Conservation (phyloP, 177 flowering plant species). For the Telopea speciosissima region DNA sequence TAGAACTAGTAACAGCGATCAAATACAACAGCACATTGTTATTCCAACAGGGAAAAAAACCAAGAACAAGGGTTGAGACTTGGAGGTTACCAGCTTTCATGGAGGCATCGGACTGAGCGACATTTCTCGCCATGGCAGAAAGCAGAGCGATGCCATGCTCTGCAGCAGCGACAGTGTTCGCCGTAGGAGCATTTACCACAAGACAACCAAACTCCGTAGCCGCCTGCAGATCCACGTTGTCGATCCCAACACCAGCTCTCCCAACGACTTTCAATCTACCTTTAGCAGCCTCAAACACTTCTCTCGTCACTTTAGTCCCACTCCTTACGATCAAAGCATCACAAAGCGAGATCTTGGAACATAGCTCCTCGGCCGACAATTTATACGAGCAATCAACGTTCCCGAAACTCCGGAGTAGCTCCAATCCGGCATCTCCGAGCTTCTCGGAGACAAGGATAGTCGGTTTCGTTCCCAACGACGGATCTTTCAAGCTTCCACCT, state of each 20-base stretch:
- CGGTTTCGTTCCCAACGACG: slow-evolving; percentile 26
- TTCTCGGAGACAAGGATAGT: slow-evolving; percentile 82
- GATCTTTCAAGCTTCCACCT: neutral
- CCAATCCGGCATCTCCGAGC: slow-evolving; percentile 73
- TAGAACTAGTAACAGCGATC: neutral
- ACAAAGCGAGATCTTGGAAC: slow-evolving; percentile 49
- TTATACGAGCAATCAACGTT: slow-evolving; percentile 62
- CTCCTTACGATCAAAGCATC: slow-evolving; percentile 94
- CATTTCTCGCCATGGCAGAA: slow-evolving; percentile 72
- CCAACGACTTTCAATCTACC: slow-evolving; percentile 90
- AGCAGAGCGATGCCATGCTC: slow-evolving; percentile 87
- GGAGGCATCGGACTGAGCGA: slow-evolving; percentile 89
- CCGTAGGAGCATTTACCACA: slow-evolving; percentile 95
- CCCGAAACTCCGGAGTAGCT: slow-evolving; percentile 50
- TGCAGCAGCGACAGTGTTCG: slow-evolving; percentile 92
- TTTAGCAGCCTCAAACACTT: slow-evolving; percentile 72
- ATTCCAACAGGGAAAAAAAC: neutral
- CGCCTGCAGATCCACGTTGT: slow-evolving; percentile 86
- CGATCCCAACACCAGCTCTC: slow-evolving; percentile 91
- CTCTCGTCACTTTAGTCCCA: slow-evolving; percentile 76
- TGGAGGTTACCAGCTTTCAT: slow-evolving; percentile 58
- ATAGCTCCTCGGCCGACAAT: slow-evolving; percentile 54
- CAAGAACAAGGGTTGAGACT: neutral
- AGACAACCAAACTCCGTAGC: slow-evolving; percentile 86
- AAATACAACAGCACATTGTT: neutral